These are phyloP conservation scores for Penicillium sp. DNA, from an alignment of 2,329 filamentous ascomycete species.

Conservation along the genomic window DNA sequence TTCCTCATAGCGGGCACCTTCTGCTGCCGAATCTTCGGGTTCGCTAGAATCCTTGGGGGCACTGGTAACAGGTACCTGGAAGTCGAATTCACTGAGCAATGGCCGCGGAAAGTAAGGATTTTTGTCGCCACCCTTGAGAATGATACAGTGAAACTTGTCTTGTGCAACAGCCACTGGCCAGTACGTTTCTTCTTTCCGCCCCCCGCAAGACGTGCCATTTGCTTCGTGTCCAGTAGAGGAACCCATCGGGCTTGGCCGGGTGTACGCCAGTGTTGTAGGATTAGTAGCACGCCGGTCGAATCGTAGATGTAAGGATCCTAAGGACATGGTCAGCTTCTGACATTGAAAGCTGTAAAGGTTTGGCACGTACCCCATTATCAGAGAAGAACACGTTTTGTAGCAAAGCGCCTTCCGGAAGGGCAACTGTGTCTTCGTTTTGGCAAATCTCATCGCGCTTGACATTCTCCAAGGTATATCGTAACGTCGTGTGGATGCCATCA, in stretches of 20 bases:
- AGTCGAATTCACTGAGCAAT: conserved; percentile 88
- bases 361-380: conserved; percentile 69
- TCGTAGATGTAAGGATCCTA: conserved; percentile 96
- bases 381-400: conserved; percentile 88
- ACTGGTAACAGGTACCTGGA: conserved; percentile 75
- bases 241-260: conserved; percentile 86
- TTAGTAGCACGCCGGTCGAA: conserved; percentile 81
- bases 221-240: conserved; percentile 84
- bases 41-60: conserved; percentile 40
- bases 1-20: conserved; percentile 66
- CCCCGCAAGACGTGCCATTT: conserved; percentile 78
- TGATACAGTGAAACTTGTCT: conserved; percentile 95
- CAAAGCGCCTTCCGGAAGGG: conserved; percentile 70
- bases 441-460: conserved; percentile 90
- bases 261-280: conserved; percentile 85
- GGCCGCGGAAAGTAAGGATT: conserved; percentile 92
- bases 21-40: conserved; percentile 41
- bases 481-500: conserved; percentile 68
- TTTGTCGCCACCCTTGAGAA: conserved; percentile 90
- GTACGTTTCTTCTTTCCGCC: conserved; percentile 84
- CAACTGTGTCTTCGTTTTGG: conserved; percentile 89
- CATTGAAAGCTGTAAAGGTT: neutral
- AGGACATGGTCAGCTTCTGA: conserved; percentile 11
- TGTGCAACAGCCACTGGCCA: conserved; percentile 94
- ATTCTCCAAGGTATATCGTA: conserved; percentile 92